These are phyloP conservation scores for Suhomyces kunorum DNA, from an alignment of 1,139 yeast species.

Conservation along the genomic window DNA sequence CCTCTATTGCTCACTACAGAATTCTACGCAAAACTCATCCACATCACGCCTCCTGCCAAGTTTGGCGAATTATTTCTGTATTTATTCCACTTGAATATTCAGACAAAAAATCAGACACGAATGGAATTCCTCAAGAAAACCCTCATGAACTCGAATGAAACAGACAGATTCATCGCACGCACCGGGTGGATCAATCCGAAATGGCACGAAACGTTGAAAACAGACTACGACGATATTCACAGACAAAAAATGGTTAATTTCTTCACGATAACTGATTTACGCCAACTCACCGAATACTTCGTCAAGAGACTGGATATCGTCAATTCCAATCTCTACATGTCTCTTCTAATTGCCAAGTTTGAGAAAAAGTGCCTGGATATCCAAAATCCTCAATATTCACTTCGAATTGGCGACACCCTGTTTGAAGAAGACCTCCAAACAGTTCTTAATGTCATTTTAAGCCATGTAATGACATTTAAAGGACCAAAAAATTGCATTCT, in stretches of 20 bases:
- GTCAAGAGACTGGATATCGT: constrained; percentile 33
- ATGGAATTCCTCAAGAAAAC: constrained; percentile 26
- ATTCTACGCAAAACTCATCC: constrained; percentile 25
- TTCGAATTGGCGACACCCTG: constrained; percentile 18
- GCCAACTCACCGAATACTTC: constrained; percentile 25
- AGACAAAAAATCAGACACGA: constrained; percentile 21
- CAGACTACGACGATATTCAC: constrained; percentile 22
- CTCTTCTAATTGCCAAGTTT: constrained; percentile 39
- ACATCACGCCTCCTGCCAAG: constrained; percentile 22
- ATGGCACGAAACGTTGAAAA: constrained; percentile 38
- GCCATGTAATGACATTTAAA: constrained; percentile 41
- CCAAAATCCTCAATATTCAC: constrained; percentile 12
- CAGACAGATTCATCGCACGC: constrained; percentile 36
- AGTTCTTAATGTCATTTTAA: constrained; percentile 31
- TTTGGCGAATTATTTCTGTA: constrained; percentile 34
- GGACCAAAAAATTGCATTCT: constrained; percentile 36
- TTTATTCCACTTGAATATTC: constrained; percentile 37
- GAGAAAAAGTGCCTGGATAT: constrained; percentile 27
- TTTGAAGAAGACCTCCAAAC: constrained; percentile 28
- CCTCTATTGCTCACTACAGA: constrained; percentile 26
- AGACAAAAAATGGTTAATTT: constrained; percentile 33
- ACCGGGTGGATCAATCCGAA: constrained; percentile 41
- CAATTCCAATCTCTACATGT: constrained; percentile 37
- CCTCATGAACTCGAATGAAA: constrained; percentile 31
- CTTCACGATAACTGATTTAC: constrained; percentile 32